A percentile compares a stretch with the other conserved stretches of the same genome.
phyloP scores from a whole-genome alignment of 2,329 filamentous ascomycete species.

The Hymenoscyphus scutula region DNA sequence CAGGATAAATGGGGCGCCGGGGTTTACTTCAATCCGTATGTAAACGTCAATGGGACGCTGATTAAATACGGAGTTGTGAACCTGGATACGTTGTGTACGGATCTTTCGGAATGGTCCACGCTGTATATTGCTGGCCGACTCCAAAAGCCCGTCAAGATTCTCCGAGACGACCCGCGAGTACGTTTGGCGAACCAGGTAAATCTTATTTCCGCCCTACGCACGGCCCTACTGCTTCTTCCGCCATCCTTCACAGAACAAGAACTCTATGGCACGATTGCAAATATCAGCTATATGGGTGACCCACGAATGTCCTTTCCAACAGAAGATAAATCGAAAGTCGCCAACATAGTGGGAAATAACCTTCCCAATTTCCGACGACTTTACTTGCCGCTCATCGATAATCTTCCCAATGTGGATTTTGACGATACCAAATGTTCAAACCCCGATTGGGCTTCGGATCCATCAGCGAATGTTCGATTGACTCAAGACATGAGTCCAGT shows the following conservation, averaged over 20 bases:
- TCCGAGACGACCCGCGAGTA: conserved; percentile 88
- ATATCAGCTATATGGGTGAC: conserved; percentile 91
- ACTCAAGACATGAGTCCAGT: conserved; percentile 90
- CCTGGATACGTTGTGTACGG: conserved; percentile 80
- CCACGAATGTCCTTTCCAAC: conserved; percentile 90
- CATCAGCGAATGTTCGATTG: conserved; percentile 63
- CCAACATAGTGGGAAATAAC: conserved; percentile 91
- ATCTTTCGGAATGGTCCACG: conserved; percentile 88
- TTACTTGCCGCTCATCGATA: conserved; percentile 85
- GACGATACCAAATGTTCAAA: conserved; percentile 59
- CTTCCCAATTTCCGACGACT: conserved; percentile 87
- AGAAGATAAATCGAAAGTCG: conserved; percentile 88
- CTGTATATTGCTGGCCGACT: conserved; percentile 94
- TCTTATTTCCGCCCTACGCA: conserved; percentile 84
- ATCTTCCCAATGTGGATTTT: conserved; percentile 84
- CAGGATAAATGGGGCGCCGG: conserved; percentile 90
- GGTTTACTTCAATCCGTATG: conserved; percentile 95
- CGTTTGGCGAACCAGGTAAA: conserved; percentile 96
- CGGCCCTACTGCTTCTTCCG: conserved; percentile 82
- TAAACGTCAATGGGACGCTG: conserved; percentile 89
- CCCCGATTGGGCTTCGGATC: conserved; percentile 62
- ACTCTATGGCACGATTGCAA: conserved; percentile 86
- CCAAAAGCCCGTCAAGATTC: conserved; percentile 96
- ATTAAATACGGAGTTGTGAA: conserved; percentile 99
- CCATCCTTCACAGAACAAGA: conserved; percentile 81